phyloP scores from a whole-genome alignment of 1,284 basidiomycete species.

The Leccinum holopus region DNA sequence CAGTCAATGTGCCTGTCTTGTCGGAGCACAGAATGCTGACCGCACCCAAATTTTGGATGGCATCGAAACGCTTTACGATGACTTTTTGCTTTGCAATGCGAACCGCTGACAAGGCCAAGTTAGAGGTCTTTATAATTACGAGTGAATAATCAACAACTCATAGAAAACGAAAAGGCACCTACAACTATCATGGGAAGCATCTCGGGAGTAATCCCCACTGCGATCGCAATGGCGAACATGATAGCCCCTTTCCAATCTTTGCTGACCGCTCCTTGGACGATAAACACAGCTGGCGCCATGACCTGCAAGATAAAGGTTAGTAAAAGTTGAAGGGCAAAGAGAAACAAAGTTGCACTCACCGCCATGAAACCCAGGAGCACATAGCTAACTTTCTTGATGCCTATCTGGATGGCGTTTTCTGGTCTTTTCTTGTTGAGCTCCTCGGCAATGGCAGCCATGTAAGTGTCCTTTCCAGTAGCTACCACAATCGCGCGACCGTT shows the following conservation, averaged over 20 bases:
- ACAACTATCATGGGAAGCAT: constrained; percentile 37
- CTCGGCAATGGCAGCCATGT: constrained; percentile 35
- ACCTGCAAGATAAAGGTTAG: constrained; percentile 15
- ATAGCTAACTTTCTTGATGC: constrained; percentile 36
- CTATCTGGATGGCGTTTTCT: constrained; percentile 30
- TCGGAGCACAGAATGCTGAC: constrained; percentile 32
- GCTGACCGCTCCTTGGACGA: constrained; percentile 33
- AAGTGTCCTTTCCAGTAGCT: constrained; percentile 32
- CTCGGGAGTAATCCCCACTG: constrained; percentile 33
- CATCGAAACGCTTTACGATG: constrained; percentile 35
- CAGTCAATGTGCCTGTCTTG: constrained; percentile 34
- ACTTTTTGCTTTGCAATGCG: constrained; percentile 35
- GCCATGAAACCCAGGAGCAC: constrained; percentile 33
- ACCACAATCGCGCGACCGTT: constrained; percentile 32
- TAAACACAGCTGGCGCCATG: constrained; percentile 32
- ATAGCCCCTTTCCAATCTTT: constrained; percentile 33
- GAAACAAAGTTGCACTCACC: constrained; percentile 16
- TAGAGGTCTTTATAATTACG: constrained; percentile 27
- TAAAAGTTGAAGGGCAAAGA: neutral
- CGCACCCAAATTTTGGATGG: constrained; percentile 33
- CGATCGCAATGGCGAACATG: constrained; percentile 34
- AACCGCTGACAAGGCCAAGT: constrained; percentile 31
- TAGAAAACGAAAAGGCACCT: constrained; percentile 4
- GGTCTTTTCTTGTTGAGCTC: constrained; percentile 33
- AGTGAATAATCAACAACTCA: constrained; percentile 7